phyloP scores from a whole-genome alignment of 176 grass and related monocot species.

The Hyparrhenia diplandra region DNA sequence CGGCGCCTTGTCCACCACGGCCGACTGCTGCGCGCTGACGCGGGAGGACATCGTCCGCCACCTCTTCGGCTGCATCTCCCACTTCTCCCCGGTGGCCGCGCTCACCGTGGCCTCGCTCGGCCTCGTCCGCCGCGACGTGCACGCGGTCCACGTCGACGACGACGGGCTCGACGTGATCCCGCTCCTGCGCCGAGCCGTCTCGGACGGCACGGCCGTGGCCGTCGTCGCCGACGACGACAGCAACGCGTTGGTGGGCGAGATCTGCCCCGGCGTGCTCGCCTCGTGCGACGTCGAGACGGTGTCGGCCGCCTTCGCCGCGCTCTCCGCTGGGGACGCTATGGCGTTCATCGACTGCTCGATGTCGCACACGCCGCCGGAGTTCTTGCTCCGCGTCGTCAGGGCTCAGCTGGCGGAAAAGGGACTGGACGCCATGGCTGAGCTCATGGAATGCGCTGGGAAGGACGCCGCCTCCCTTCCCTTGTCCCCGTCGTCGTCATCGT shows the following conservation, averaged over 20 bases:
- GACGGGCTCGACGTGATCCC: constrained; percentile 46
- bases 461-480: neutral
- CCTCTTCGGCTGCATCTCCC: constrained; percentile 71
- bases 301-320: constrained; percentile 40
- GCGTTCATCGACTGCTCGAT: constrained; percentile 44
- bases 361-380: constrained; percentile 33
- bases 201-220: constrained; percentile 55
- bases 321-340: constrained; percentile 49
- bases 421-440: constrained; percentile 43
- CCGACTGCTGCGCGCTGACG: constrained; percentile 58
- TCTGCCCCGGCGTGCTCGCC: constrained; percentile 47
- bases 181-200: constrained; percentile 29
- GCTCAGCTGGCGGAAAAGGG: constrained; percentile 34
- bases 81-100: constrained; percentile 41
- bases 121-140: constrained; percentile 46
- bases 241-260: constrained; percentile 48
- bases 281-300: constrained; percentile 34
- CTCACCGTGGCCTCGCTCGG: constrained; percentile 55
- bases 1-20: neutral
- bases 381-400: constrained; percentile 35
- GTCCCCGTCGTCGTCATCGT: neutral
- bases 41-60: constrained; percentile 78
- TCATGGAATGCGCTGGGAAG: constrained; percentile 16
- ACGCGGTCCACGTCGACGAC: constrained; percentile 43
- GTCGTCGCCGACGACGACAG: constrained; percentile 33